A percentile compares a stretch with the other conserved stretches of the same genome.
Conservation (phyloP, 2,329 filamentous ascomycete species). For the Boeremia exigua region DNA sequence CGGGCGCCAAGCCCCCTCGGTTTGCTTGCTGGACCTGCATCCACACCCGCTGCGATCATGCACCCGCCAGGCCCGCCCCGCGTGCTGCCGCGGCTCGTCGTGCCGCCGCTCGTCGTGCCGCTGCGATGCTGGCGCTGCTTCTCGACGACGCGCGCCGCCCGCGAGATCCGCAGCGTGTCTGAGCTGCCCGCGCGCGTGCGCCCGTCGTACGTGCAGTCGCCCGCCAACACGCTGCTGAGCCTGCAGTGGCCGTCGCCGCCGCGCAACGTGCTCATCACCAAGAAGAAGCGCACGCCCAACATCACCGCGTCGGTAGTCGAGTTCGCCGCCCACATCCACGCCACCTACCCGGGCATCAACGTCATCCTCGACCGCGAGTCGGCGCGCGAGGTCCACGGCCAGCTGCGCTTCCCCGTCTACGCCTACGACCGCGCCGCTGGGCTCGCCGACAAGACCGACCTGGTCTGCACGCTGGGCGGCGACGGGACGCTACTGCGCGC, state of each 20-base stretch:
- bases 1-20: not conserved
- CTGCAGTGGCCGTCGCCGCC: slow-evolving; percentile 72
- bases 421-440: slow-evolving; percentile 49
- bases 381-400: slow-evolving; percentile 72
- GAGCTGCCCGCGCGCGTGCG: slow-evolving; percentile 44
- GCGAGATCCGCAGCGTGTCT: slow-evolving; percentile 36
- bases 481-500: slow-evolving; percentile 91
- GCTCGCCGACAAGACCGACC: slow-evolving; percentile 80
- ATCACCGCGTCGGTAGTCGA: slow-evolving; percentile 65
- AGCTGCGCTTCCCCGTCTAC: slow-evolving; percentile 70
- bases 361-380: slow-evolving; percentile 82
- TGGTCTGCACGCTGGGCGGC: slow-evolving; percentile 88
- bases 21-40: not conserved
- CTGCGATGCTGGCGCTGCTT: slow-evolving; percentile 24
- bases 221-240: slow-evolving; percentile 65
- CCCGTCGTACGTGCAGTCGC: slow-evolving; percentile 58
- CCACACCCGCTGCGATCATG: not conserved
- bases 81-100: slow-evolving; percentile 29
- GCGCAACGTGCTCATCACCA: slow-evolving; percentile 71
- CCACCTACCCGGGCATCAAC: slow-evolving; percentile 79
- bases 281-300: slow-evolving; percentile 65
- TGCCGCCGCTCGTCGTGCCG: no score
- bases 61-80: slow-evolving; percentile 23
- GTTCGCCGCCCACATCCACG: slow-evolving; percentile 72
- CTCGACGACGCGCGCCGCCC: slow-evolving; percentile 31